Base-by-base conservation (phyloP, 768 basidiomycete genomes). In the Rhodotorula sphaerocarpa region DNA sequence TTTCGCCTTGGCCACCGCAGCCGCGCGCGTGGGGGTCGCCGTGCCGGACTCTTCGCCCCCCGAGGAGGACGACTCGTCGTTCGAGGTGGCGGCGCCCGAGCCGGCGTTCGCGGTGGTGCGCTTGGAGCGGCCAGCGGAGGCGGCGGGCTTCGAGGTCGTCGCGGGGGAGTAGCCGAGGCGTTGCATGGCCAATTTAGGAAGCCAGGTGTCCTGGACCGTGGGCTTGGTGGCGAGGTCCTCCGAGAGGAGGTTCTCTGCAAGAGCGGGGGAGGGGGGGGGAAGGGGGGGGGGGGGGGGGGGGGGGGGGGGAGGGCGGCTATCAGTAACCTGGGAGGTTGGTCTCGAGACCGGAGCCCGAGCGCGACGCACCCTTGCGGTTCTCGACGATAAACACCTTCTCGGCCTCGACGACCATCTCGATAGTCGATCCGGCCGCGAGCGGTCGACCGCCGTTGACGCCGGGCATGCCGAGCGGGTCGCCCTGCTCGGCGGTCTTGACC, bases 321-420 rank as follows among this genome's bases (percentile, higher is more conserved):
- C 4, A 31, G 31, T 28, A 18, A 21, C 12, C 55, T 36, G 52
- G 52, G n/a, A 52, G 34, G 16, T 28, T 18, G 7, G 46, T n/a
- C n/a, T n/a, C n/a, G n/a, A n/a, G n/a, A n/a, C n/a, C 23, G 43
- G 43, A 15, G 23, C 27, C 15, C 46, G 28, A 3, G 33, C 16
- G 30, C 14, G 46, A 55, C 50, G 45, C 47, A 70, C 67, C 68
- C 53, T 67, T 59, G 28, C 68, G 61, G 47, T 68, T 63, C 54
- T 73, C 45, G 34, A 45, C 20, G 44, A 86, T 74, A 76, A 82
- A 90, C 44, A 90, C 87, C 42, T 84, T 73, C 46, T 81, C 77
- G 47, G 83, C 83, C 61, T 89, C 86, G 16, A 92, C 89, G 25
- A 89, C 79, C 83, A 90, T 83, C 63, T 90, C 88, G 62, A 90